Base-by-base conservation (phyloP, 2,329 filamentous ascomycete genomes). In the Botrytis byssoidea region DNA sequence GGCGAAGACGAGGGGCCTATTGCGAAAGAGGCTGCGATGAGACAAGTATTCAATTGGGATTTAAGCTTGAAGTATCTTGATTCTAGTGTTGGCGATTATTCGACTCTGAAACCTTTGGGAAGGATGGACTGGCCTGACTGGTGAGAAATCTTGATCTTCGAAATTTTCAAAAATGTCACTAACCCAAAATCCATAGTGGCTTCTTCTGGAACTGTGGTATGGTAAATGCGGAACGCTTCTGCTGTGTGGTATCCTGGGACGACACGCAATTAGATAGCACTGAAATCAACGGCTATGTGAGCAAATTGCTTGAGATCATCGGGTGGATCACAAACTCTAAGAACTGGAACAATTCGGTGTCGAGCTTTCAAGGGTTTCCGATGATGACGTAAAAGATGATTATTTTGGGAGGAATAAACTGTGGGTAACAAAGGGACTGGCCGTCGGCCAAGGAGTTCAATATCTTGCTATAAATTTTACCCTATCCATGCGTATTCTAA, bases 151-250 rank as follows among this genome's bases (percentile, higher is more conserved):
- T n/a, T 16, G 29, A 29, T 35, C 5, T 55, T 55, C 25, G 8
- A 1, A 25, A 29, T 2, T 29, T 63, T 48, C 16, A 25, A 7
- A n/a, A 18, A 63, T 7, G n/a, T 37, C 16, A 25, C 55, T 60
- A 29, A 63, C n/a, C 12, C 10, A 48, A 29, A 37, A 40, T 22
- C 5, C 22, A 14, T 44, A 42, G 57, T 42, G 59, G 59, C 18
- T 71, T 64, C 25, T 42, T 71, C n/a, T 65, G 44, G 44, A 40
- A 71, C 12, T 42, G 69, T n/a, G 69, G 44, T 22, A 64, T 71
- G 29, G 40, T 35, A 10, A 64, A 55, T 9, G 32, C 3, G 46
- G 59, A 65, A 48, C 69, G 32, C 14, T 51, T 71, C 29, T 37
- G 22, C 9, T 51, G 44, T 35, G 44, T 37, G 3, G 69, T 71